Conservation (phyloP, 495 filamentous ascomycete species). For the Hyphodiscus hymeniophilus region DNA sequence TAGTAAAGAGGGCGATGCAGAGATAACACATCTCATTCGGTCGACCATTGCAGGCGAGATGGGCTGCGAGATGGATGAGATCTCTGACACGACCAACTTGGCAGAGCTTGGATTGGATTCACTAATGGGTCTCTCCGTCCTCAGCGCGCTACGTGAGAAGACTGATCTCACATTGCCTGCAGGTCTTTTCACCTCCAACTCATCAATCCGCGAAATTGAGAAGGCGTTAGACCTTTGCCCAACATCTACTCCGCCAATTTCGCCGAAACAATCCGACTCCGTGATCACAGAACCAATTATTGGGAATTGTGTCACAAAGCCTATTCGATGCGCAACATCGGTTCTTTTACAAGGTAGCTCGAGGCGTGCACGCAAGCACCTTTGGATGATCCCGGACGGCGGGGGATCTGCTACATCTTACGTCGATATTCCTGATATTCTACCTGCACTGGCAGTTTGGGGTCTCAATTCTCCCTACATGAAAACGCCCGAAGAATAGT, state of each 20-base stretch:
- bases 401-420: conserved; percentile 63
- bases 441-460: conserved; percentile 45
- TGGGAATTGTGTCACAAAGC: not conserved
- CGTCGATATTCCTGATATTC: conserved; percentile 41
- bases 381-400: conserved; percentile 73
- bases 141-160: conserved; percentile 51
- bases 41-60: conserved; percentile 59
- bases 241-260: conserved; percentile 25
- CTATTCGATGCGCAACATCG: conserved; percentile 29
- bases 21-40: conserved; percentile 19
- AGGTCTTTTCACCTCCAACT: conserved; percentile 35
- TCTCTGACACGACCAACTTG: conserved; percentile 43
- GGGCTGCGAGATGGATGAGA: conserved; percentile 55
- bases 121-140: conserved; percentile 48
- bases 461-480: conserved; percentile 60
- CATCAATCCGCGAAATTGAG: conserved; percentile 30
- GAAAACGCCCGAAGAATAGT: conserved; percentile 45
- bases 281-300: not conserved
- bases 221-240: conserved; percentile 6
- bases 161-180: conserved; percentile 37
- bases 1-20: conserved; percentile 2
- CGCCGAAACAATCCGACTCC: conserved; percentile 5
- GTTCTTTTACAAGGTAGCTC: conserved; percentile 58
- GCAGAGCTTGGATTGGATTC: conserved; percentile 53
- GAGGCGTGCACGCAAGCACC: conserved; percentile 47